Evolutionary conservation across 192 early-diverging fungal genomes (phyloP).

Genomic region (Backusella mclennaniae): DNA sequence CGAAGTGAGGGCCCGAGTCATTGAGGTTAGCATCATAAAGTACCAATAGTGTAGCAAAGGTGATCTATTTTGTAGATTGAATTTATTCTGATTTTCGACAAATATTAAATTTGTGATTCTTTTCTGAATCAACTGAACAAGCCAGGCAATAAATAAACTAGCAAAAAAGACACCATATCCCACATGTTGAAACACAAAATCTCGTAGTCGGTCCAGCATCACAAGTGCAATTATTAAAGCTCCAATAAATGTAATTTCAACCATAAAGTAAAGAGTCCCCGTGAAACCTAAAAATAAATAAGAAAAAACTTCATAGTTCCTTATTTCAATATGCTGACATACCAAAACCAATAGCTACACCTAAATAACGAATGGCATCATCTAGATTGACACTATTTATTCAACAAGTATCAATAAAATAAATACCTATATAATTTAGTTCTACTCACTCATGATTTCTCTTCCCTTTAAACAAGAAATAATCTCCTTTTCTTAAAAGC

Average conservation of each 20-base stretch:
- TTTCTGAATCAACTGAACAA: conserved; percentile 33
- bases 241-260: conserved; percentile 34
- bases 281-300: conserved; percentile 26
- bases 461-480: conserved; percentile 36
- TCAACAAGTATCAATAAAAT: neutral
- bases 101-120: conserved; percentile 33
- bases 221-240: conserved; percentile 15
- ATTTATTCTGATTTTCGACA: conserved; percentile 13
- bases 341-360: conserved; percentile 38
- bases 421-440: neutral
- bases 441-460: conserved; percentile 31
- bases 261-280: conserved; percentile 35
- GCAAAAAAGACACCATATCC: conserved; percentile 35
- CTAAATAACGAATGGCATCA: conserved; percentile 37
- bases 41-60: conserved; percentile 37
- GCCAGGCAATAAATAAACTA: conserved; percentile 33
- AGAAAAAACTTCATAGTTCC: neutral
- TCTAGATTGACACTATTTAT: conserved; percentile 30
- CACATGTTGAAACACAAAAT: conserved; percentile 18
- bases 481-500: conserved; percentile 29
- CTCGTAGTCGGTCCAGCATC: conserved; percentile 17
- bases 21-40: conserved; percentile 40
- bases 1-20: conserved; percentile 36
- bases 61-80: conserved; percentile 24
- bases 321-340: neutral